These are phyloP conservation scores for Phytopythium montanum DNA, from an alignment of 352 stramenopile genomes.

Conservation along the genomic window DNA sequence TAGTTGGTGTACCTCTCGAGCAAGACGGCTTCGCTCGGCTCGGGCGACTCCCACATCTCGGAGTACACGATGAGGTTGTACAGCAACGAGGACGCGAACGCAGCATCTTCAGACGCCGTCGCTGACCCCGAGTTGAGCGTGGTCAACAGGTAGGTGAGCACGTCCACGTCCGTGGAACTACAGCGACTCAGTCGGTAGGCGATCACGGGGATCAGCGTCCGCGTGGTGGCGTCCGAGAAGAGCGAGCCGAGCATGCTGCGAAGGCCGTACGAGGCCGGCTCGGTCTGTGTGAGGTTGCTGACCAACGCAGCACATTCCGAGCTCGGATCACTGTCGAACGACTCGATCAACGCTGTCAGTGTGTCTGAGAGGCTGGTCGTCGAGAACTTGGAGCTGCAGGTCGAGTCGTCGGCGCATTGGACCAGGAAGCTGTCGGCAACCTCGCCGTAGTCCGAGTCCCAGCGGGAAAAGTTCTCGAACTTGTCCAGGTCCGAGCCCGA, in stretches of 20 bases:
- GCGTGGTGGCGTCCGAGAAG: constrained; percentile 12
- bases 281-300: not conserved
- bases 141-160: constrained; percentile 24
- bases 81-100: constrained; percentile 26
- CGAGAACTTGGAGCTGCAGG: constrained; percentile 18
- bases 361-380: constrained; percentile 8
- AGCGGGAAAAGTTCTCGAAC: constrained; percentile 31
- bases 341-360: constrained; percentile 14
- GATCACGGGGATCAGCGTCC: constrained; percentile 32
- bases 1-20: constrained; percentile 19
- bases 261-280: constrained; percentile 16
- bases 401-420: constrained; percentile 12
- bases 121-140: constrained; percentile 1
- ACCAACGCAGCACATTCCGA: constrained; percentile 21
- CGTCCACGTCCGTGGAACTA: constrained; percentile 14
- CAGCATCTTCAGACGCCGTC: constrained; percentile 15
- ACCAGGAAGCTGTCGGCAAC: constrained; percentile 30
- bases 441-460: constrained; percentile 33
- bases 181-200: constrained; percentile 37
- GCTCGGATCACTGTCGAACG: constrained; percentile 21
- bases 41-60: constrained; percentile 47
- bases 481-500: constrained; percentile 26
- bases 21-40: constrained; percentile 16
- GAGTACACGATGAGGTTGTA: constrained; percentile 53
- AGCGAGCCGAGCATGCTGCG: constrained; percentile 23